Conservation (phyloP, 495 filamentous ascomycete genomes). For the Coniosporium apollinis region DNA sequence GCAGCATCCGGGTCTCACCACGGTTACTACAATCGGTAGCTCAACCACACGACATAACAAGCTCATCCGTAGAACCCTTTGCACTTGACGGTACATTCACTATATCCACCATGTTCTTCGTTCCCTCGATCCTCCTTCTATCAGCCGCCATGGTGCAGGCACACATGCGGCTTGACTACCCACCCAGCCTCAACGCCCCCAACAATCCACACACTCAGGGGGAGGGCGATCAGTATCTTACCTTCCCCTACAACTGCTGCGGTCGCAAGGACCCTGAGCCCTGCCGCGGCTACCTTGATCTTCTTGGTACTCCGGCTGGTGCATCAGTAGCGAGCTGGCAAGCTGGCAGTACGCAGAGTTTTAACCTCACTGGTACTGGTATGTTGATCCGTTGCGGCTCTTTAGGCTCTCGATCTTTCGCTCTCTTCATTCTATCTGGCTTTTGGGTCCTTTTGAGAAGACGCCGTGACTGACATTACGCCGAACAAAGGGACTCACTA, state of each 20-base stretch:
- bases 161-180: slow-evolving; percentile 22
- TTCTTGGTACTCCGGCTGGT: slow-evolving; percentile 19
- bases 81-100: no score
- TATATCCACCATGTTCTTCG: no score
- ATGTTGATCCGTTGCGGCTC: not conserved
- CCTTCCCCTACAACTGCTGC: slow-evolving; percentile 23
- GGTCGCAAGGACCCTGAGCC: slow-evolving; percentile 6
- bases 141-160: no score
- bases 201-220: slow-evolving; percentile 20
- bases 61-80: no score
- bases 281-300: slow-evolving; percentile 20
- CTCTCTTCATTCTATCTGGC: no score
- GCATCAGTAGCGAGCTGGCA: slow-evolving; percentile 18
- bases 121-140: no score
- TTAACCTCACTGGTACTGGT: slow-evolving; percentile 4
- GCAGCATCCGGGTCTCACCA: no score
- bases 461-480: not conserved
- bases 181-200: slow-evolving; percentile 16
- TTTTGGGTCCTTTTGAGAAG: no score
- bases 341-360: slow-evolving; percentile 17
- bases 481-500: slow-evolving; percentile 18
- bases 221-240: slow-evolving; percentile 16
- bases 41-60: no score
- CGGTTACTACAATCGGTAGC: no score
- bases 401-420: no score